Evolutionary conservation across 2,329 filamentous ascomycete genomes (phyloP).

Genomic region (Dactylellina haptotyla): DNA sequence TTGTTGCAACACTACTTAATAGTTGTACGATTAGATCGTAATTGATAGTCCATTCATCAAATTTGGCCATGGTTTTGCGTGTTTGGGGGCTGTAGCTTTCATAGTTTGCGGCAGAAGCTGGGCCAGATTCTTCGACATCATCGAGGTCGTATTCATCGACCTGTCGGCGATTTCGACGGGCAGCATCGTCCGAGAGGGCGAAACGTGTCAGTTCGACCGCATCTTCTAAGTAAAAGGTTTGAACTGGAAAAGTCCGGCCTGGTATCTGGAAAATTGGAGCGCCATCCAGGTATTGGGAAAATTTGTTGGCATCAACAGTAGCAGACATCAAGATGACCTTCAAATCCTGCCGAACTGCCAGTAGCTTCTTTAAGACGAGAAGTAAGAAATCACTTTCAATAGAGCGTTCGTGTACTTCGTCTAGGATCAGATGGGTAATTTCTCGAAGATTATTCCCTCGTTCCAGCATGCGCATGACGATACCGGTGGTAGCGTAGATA

Average conservation of each 20-base stretch:
- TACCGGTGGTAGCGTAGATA: conserved; percentile 88
- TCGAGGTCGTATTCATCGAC: conserved; percentile 65
- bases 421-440: conserved; percentile 92
- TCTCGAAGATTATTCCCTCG: conserved; percentile 85
- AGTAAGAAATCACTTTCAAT: conserved; percentile 97
- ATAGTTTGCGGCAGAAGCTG: conserved; percentile 71
- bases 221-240: conserved; percentile 89
- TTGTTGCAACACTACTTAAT: conserved; percentile 77
- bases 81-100: conserved; percentile 79
- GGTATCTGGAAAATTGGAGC: conserved; percentile 91
- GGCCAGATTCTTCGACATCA: conserved; percentile 61
- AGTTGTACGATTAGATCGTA: conserved; percentile 85
- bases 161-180: conserved; percentile 59
- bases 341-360: conserved; percentile 79
- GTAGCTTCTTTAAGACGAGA: conserved; percentile 86
- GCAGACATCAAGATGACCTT: conserved; percentile 98
- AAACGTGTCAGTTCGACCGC: conserved; percentile 88
- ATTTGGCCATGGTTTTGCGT: conserved; percentile 75
- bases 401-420: conserved; percentile 94
- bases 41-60: conserved; percentile 92
- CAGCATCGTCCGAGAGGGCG: conserved; percentile 64
- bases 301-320: conserved; percentile 90
- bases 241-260: conserved; percentile 90
- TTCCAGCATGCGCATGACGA: conserved; percentile 98
- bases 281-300: conserved; percentile 85